These are phyloP conservation scores for Neurospora sp. DNA, from an alignment of 2,329 filamentous ascomycete species.

Conservation along the genomic window DNA sequence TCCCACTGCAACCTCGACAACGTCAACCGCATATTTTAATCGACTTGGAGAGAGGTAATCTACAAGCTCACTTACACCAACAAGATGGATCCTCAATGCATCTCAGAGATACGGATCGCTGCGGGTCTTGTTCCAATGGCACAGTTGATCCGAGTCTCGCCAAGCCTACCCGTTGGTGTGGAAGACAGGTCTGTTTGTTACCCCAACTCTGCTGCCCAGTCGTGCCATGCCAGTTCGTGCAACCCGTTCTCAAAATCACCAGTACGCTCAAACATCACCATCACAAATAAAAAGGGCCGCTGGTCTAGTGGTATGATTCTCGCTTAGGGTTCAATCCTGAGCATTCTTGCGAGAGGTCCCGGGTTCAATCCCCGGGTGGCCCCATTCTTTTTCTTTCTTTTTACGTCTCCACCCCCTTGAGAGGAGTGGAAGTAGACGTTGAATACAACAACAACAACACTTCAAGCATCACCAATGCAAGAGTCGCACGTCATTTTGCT, in stretches of 20 bases:
- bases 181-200: no score
- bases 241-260: not conserved
- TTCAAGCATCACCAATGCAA: not conserved
- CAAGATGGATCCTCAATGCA: not conserved
- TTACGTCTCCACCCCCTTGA: not conserved
- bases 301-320: constrained; percentile 54
- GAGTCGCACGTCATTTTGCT: not conserved
- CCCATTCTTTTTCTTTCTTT: not conserved
- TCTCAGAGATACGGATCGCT: not conserved
- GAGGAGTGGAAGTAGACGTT: not conserved
- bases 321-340: constrained; percentile 38
- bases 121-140: not conserved
- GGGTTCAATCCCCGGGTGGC: constrained; percentile 13
- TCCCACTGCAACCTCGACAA: not conserved
- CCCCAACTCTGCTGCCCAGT: not conserved
- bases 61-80: not conserved
- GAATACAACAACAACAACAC: not conserved
- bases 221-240: not conserved
- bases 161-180: not conserved
- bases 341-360: constrained; percentile 11
- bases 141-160: not conserved
- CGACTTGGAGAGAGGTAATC: not conserved
- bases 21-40: not conserved
- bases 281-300: not conserved
- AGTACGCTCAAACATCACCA: not conserved